These are phyloP conservation scores for Hemerocallis citrina DNA, from an alignment of 106 monocot genomes.

Conservation along the genomic window DNA sequence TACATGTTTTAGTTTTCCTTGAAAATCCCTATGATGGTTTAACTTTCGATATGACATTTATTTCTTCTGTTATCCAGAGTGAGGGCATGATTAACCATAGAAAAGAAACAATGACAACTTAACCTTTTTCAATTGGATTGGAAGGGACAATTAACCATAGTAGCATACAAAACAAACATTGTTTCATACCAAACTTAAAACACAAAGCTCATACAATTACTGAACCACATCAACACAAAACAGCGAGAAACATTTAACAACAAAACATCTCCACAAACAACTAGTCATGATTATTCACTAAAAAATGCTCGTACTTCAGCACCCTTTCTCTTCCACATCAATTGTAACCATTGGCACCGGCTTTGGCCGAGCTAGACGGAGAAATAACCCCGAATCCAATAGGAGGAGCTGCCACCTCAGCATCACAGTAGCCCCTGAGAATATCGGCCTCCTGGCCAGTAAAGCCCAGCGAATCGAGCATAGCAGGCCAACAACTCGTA, in stretches of 20 bases:
- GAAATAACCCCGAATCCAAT: not conserved
- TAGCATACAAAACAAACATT: too few relatives aligned
- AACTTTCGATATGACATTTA: too few relatives aligned
- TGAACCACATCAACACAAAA: too few relatives aligned
- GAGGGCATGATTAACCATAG: too few relatives aligned
- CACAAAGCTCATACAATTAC: too few relatives aligned
- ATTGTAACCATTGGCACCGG: not conserved
- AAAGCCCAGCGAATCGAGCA: conserved; percentile 29
- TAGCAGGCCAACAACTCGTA: conserved; percentile 25
- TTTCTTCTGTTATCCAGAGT: too few relatives aligned
- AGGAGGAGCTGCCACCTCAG: conserved; percentile 2
- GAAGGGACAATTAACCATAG: too few relatives aligned
- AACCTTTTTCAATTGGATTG: too few relatives aligned
- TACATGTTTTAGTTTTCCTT: too few relatives aligned
- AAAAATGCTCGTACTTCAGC: not conserved
- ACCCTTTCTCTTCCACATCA: not conserved
- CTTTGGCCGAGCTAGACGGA: not conserved
- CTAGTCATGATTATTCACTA: not conserved
- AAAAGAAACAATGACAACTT: too few relatives aligned
- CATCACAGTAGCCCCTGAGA: conserved; percentile 29
- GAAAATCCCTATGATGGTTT: too few relatives aligned
- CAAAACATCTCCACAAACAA: not conserved
- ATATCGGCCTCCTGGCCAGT: conserved; percentile 31
- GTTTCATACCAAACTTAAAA: too few relatives aligned
- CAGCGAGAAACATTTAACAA: not conserved